Evolutionary conservation across 805 yeast genomes (phyloP).

Genomic region (Tetrapisispora namnaoensis): DNA sequence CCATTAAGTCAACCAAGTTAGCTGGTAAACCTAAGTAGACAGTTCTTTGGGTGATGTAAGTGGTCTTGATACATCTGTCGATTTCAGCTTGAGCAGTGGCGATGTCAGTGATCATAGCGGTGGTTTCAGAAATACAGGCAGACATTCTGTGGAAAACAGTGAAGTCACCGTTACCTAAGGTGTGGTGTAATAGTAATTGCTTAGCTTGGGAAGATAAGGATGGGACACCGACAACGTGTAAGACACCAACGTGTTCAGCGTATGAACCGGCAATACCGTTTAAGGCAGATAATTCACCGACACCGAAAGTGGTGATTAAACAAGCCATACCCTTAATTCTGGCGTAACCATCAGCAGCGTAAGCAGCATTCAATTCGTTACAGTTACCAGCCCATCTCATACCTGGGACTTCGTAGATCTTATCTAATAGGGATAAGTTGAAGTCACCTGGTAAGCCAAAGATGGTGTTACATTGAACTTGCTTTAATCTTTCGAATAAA

Average conservation of each 20-base stretch:
- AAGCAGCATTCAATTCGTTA: constrained; percentile 79
- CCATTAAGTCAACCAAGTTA: constrained; percentile 58
- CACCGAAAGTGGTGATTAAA: constrained; percentile 79
- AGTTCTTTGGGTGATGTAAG: constrained; percentile 66
- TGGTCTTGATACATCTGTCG: constrained; percentile 65
- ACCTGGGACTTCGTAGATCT: constrained; percentile 63
- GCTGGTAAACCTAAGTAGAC: constrained; percentile 79
- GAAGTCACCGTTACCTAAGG: constrained; percentile 76
- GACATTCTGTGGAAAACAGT: constrained; percentile 75
- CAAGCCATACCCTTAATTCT: constrained; percentile 70
- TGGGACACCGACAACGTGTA: constrained; percentile 84
- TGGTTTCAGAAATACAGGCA: constrained; percentile 55
- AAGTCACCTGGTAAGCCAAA: constrained; percentile 81
- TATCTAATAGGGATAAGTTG: constrained; percentile 62
- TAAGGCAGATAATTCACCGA: constrained; percentile 76
- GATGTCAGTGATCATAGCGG: constrained; percentile 54
- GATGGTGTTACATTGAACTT: constrained; percentile 58
- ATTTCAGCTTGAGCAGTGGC: constrained; percentile 58
- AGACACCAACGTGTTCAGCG: constrained; percentile 80
- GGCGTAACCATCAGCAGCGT: constrained; percentile 81
- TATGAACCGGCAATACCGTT: constrained; percentile 84
- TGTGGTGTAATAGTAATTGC: constrained; percentile 69
- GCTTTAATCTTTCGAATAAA: constrained; percentile 68
- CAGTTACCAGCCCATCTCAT: constrained; percentile 87
- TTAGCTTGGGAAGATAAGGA: constrained; percentile 63